These are phyloP conservation scores for Zizania latifolia DNA, from an alignment of 176 grass and related monocot species.

Conservation along the genomic window DNA sequence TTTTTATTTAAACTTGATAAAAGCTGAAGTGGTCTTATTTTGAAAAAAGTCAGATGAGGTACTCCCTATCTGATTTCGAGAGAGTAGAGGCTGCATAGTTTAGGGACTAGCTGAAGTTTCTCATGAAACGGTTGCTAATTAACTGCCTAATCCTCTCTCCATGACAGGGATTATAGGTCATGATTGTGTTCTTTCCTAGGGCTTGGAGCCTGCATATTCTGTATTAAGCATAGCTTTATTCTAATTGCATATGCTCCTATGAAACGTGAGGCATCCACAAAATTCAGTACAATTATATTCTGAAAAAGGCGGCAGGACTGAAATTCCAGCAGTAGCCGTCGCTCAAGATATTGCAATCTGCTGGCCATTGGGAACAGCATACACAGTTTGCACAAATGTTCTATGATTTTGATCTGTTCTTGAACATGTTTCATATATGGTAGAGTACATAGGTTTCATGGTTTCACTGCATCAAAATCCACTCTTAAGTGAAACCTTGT, in stretches of 20 bases:
- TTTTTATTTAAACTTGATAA: too few relatives aligned
- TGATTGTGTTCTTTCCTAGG: conserved; percentile 42
- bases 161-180: conserved; percentile 41
- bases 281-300: conserved; percentile 1
- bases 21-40: too few relatives aligned
- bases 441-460: too few relatives aligned
- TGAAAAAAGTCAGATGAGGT: too few relatives aligned
- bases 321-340: conserved; percentile 21
- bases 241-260: conserved; percentile 19
- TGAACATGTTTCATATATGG: too few relatives aligned
- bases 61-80: neutral
- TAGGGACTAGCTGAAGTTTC: conserved; percentile 23
- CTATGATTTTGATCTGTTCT: too few relatives aligned
- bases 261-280: conserved; percentile 24
- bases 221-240: conserved; percentile 32
- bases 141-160: conserved; percentile 26
- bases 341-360: conserved; percentile 3
- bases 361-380: too few relatives aligned
- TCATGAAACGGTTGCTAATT: conserved; percentile 11
- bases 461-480: too few relatives aligned
- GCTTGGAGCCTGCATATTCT: conserved; percentile 34
- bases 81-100: neutral
- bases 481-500: neutral
- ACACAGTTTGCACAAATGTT: too few relatives aligned
- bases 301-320: conserved; percentile 30